A percentile compares a stretch with the other conserved stretches of the same genome.
phyloP scores from a whole-genome alignment of 257 asterid species.

The Solanum paucissectum region DNA sequence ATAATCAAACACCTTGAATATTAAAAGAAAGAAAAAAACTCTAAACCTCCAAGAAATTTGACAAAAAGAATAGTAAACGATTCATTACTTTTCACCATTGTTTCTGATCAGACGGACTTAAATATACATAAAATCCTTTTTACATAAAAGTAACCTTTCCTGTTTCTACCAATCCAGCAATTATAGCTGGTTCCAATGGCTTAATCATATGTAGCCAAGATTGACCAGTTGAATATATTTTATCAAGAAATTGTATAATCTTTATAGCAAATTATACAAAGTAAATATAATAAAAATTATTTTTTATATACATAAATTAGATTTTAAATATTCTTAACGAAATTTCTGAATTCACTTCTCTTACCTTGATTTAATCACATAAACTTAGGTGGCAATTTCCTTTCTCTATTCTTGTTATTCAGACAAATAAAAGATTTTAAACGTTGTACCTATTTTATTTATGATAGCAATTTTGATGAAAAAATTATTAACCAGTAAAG shows the following conservation, averaged over 20 bases:
- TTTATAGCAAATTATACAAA: no score
- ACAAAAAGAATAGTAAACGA: no score
- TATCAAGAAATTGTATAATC: no score
- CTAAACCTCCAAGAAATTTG: no score
- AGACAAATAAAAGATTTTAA: neutral
- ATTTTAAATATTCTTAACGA: no score
- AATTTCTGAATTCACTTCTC: neutral
- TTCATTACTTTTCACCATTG: no score
- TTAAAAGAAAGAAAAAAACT: no score
- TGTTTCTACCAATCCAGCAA: neutral
- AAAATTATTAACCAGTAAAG: neutral
- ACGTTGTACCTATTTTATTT: neutral
- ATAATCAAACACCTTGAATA: no score
- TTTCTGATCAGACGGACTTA: no score
- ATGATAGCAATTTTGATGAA: neutral
- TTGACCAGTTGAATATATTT: neutral
- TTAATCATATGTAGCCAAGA: no score
- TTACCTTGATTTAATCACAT: neutral
- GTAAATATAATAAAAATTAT: no score
- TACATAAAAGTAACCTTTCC: neutral
- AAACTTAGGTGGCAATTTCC: neutral
- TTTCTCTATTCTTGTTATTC: neutral
- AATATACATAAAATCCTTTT: neutral
- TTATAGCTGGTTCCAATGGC: neutral
- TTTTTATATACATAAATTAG: no score